Base-by-base conservation (phyloP, 257 asterid genomes). In the Scutellaria barbata region DNA sequence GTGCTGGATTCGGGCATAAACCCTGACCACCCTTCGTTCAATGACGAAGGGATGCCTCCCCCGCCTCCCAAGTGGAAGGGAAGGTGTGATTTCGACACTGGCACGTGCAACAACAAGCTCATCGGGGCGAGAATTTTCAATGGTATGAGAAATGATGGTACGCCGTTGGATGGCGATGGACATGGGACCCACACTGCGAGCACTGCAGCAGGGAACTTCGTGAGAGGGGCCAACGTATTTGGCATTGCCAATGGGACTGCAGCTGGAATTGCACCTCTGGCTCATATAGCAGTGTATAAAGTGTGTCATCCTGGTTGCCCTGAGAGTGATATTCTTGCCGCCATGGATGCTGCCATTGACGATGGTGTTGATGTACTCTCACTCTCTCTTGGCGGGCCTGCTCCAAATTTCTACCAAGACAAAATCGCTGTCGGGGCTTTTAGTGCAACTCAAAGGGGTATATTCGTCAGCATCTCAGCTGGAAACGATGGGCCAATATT, bases 161-260 rank as follows among this genome's bases (percentile, higher is more conserved):
- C 72, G 7, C 84, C 82, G 1, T 11, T 70, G 1, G 81, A 82
- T 10, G 61, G 18, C 0, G 37, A 25, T 13, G 83, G 85, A 4
- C 88, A 83, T 16, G 90, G 88, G 3, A 79, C 86, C 6, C 87
- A 84, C 75, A 84, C 89, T 0, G 79, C 92, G 0, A 70, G 92
- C 75, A 86, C 83, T 3, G 89, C 89, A 2, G 92, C 85, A 0
- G 92, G 92, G 3, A 76, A 40, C 17, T 75, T 77, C 4, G 88
- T 83, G 37, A 12, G 14, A 4, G 80, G 83, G 4, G 87, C 86
- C 1, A 82, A 71, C 51, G 55, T 77, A 0, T 77, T 75, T 5
- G 89, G 87, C 14, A 76, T 63, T 10, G 89, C 87, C 4, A 76
- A 78, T 8, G 89, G 92, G 35, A 84, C 87, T 1, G 87, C 92